Evolutionary conservation across 306 rosid genomes (phyloP).

Genomic region (Geum urbanum): DNA sequence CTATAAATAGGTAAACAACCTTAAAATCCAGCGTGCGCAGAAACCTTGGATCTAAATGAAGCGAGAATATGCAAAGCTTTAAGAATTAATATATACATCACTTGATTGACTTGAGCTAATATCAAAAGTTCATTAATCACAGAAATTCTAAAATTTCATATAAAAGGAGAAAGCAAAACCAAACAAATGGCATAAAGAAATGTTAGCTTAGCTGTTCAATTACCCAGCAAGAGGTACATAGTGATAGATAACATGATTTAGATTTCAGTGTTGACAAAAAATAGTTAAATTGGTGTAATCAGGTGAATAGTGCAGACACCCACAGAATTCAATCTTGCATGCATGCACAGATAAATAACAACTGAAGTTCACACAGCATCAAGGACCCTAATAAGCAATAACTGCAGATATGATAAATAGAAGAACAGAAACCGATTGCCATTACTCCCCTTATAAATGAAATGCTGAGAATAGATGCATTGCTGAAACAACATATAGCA

Average conservation of each 20-base stretch:
- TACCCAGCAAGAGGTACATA: background rate
- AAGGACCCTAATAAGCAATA: background rate
- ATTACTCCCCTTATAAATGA: constrained; percentile 56
- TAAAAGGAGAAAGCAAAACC: background rate
- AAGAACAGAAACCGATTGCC: constrained; percentile 6
- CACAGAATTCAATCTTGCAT: background rate
- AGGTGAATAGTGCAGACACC: no score
- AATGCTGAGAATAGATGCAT: constrained; percentile 59
- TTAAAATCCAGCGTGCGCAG: constrained; percentile 16
- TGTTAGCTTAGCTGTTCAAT: background rate
- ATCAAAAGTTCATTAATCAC: background rate
- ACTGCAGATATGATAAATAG: background rate
- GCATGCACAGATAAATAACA: background rate
- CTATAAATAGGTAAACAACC: constrained; percentile 28
- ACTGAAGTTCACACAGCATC: background rate
- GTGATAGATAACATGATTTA: background rate
- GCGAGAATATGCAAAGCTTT: background rate
- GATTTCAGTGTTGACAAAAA: background rate
- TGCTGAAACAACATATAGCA: constrained; percentile 30
- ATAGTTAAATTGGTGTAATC: background rate
- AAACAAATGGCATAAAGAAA: background rate
- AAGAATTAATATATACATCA: background rate
- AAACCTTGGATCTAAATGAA: constrained; percentile 1
- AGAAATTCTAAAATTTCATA: background rate
- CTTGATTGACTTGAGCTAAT: background rate